Percentiles rank a stretch among this genome's conserved stretches.
These are phyloP conservation scores for Candida sphagnicola DNA, from an alignment of 805 yeast species.

Conservation along the genomic window DNA sequence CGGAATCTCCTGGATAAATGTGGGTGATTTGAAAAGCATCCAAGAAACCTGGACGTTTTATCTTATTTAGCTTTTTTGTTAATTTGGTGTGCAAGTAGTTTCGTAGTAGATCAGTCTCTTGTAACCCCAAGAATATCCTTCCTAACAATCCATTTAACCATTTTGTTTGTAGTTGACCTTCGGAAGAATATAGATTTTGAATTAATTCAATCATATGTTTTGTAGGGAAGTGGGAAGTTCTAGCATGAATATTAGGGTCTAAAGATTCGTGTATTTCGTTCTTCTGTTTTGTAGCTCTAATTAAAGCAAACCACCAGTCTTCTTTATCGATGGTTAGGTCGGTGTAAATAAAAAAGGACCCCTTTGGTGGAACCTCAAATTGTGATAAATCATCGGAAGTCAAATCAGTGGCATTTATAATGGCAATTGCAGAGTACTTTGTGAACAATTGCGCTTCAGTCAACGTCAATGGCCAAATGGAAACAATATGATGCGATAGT, in stretches of 20 bases:
- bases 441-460: conserved; percentile 79
- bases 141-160: conserved; percentile 93
- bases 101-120: conserved; percentile 66
- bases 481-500: conserved; percentile 62
- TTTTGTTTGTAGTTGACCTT: conserved; percentile 75
- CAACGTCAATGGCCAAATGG: conserved; percentile 80
- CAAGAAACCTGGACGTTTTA: conserved; percentile 82
- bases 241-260: conserved; percentile 61
- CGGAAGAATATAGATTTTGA: conserved; percentile 74
- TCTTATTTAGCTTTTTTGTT: conserved; percentile 68
- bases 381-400: not conserved
- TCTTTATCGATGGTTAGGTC: conserved; percentile 83
- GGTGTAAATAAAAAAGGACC: conserved; percentile 59
- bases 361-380: conserved; percentile 35
- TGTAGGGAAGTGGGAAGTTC: conserved; percentile 68
- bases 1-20: conserved; percentile 71
- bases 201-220: conserved; percentile 69
- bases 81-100: conserved; percentile 55
- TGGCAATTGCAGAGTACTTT: conserved; percentile 72
- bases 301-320: conserved; percentile 85
- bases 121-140: conserved; percentile 71
- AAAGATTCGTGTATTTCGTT: conserved; percentile 11
- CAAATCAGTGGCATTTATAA: conserved; percentile 32
- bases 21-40: conserved; percentile 75
- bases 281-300: conserved; percentile 65